Conservation (phyloP, 371 early-diverging fungal species). For the Capillidium rhysosporum region DNA sequence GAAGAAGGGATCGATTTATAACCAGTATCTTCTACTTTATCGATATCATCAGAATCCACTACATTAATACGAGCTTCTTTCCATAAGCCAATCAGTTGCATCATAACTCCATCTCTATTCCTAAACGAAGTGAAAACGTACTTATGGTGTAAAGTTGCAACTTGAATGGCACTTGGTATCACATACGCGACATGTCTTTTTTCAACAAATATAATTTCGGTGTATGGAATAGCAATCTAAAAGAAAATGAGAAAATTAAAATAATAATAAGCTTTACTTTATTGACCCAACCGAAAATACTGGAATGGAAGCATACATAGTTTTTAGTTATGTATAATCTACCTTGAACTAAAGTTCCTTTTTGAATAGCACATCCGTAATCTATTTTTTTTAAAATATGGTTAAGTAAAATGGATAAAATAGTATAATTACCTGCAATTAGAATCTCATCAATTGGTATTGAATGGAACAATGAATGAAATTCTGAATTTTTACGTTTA, state of each 20-base stretch:
- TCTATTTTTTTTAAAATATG: conserved; percentile 25
- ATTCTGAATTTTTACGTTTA: conserved; percentile 16
- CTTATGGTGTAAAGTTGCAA: conserved; percentile 48
- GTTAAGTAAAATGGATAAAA: background rate
- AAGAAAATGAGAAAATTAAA: background rate
- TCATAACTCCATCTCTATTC: background rate
- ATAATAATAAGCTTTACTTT: conserved; percentile 23
- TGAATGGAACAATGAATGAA: conserved; percentile 35
- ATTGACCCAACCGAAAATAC: conserved; percentile 88
- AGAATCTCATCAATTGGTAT: conserved; percentile 35
- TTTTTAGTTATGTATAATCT: conserved; percentile 72
- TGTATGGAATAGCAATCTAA: conserved; percentile 57
- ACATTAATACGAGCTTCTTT: background rate
- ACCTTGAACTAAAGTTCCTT: conserved; percentile 81
- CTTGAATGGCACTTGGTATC: conserved; percentile 67
- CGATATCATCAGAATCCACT: background rate
- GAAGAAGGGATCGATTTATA: background rate
- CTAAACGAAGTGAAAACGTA: conserved; percentile 1
- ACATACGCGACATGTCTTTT: conserved; percentile 55
- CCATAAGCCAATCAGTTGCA: background rate
- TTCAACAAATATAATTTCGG: conserved; percentile 63
- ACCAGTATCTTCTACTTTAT: background rate
- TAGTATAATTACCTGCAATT: conserved; percentile 27
- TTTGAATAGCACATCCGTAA: conserved; percentile 79
- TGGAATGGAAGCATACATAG: conserved; percentile 78